A percentile compares a stretch with the other conserved stretches of the same genome.
phyloP scores from a whole-genome alignment of 2,329 filamentous ascomycete genomes.

The Ilyonectria destructans region DNA sequence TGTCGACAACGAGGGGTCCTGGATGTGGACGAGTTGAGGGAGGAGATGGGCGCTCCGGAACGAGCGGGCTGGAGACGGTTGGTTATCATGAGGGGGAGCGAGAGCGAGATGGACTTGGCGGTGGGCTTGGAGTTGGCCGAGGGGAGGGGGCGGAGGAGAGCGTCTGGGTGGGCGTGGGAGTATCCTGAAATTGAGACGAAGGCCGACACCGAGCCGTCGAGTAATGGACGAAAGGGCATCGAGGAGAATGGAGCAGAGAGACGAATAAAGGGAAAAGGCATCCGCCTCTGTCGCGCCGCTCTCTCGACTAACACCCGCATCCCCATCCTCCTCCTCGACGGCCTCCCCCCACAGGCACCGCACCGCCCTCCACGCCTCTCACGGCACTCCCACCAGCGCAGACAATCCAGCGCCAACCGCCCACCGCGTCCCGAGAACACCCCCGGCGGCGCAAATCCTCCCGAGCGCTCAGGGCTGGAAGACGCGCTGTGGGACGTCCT shows the following conservation, averaged over 20 bases:
- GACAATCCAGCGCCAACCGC: slow-evolving; percentile 19
- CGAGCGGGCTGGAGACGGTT: slow-evolving; percentile 42
- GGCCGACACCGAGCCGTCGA: neutral
- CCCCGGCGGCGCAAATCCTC: slow-evolving; percentile 8
- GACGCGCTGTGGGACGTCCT: slow-evolving; percentile 41
- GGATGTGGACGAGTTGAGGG: slow-evolving; percentile 37
- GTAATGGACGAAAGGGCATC: slow-evolving; percentile 6
- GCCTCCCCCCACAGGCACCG: slow-evolving; percentile 33
- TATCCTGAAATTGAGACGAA: slow-evolving; percentile 41
- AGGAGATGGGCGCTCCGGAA: slow-evolving; percentile 39
- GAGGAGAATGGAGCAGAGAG: slow-evolving; percentile 6
- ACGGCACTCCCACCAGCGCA: slow-evolving; percentile 16
- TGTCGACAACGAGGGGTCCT: slow-evolving; percentile 41
- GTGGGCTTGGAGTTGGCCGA: slow-evolving; percentile 40
- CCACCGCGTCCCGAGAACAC: too few relatives aligned
- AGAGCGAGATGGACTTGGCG: slow-evolving; percentile 41
- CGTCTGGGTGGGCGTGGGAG: slow-evolving; percentile 43
- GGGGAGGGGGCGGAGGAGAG: slow-evolving; percentile 15
- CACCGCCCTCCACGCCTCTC: slow-evolving; percentile 22
- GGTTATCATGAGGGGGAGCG: slow-evolving; percentile 41
- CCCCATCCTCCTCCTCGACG: slow-evolving; percentile 45
- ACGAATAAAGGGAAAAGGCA: slow-evolving; percentile 26
- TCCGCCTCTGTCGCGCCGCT: slow-evolving; percentile 45
- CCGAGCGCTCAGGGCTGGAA: slow-evolving; percentile 40
- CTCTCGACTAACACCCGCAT: slow-evolving; percentile 41